Base-by-base conservation (phyloP, 495 filamentous ascomycete species). In the Cairneyella variabilis region DNA sequence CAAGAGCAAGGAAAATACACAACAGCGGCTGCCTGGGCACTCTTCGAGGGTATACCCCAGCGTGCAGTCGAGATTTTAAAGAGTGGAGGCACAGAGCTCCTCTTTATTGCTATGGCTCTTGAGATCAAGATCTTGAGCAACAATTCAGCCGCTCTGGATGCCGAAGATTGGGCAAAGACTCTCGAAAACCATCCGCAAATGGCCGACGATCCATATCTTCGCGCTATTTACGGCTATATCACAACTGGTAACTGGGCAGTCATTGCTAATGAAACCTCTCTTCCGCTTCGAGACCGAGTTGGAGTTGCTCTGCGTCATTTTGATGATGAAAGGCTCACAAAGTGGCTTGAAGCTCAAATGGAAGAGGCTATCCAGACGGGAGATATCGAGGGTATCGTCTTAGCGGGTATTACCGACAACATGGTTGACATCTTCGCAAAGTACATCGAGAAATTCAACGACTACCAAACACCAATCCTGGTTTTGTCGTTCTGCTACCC, bases 181-280 rank as follows among this genome's bases (percentile, higher is more conserved):
- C 73, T 79, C 46, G 68, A 73, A 0, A 82, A 83, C 56, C 41
- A 63, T n/a, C 53, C 50, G 10, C 34, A 44, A 32, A 60, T 63
- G 57, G 54, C 56, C 2, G 76, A 77, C 0, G 93, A 98, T 59
- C 89, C 91, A 0, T 97, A 96, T 62, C 79, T 93, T 9, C 83
- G 91, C 45, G 91, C 91, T 0, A 86, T 98, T 48, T 86, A 96
- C n/a, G 84, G 89, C n/a, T 83, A 90, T 47, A 90, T 97, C 45
- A 84, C 88, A 44, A 90, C 86, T 20, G 90, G 90, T 7, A 81
- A 95, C 64, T 97, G 93, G 93, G 73, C 80, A 23, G 80, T 81
- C 10, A 89, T 97, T 18, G 80, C 89, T 50, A 78, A 88, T 45
- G 91, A 97, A 64, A 74, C 76, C 3, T 89, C 90, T 26, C 77